A percentile compares a stretch with the other conserved stretches of the same genome.
phyloP scores from a whole-genome alignment of 1,284 basidiomycete genomes.

The Apiotrichum porosum region DNA sequence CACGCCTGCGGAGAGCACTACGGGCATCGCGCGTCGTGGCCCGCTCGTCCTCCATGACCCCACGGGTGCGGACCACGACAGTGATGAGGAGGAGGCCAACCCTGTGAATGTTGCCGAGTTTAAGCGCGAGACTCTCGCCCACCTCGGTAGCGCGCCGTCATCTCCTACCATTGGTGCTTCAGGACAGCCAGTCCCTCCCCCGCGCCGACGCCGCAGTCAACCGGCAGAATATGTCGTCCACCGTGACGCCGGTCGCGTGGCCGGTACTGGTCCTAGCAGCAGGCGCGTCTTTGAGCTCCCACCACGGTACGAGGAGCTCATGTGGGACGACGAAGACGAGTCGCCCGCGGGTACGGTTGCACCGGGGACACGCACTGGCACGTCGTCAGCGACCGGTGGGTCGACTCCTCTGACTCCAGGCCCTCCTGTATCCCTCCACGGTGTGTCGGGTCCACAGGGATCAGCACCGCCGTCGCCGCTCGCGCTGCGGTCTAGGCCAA shows the following conservation, averaged over 20 bases:
- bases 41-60: slow-evolving; percentile 30
- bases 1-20: background rate
- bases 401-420: too few relatives aligned
- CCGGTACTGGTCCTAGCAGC: background rate
- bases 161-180: background rate
- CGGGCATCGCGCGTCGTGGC: slow-evolving; percentile 6
- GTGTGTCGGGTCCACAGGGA: too few relatives aligned
- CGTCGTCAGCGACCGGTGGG: too few relatives aligned
- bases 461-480: too few relatives aligned
- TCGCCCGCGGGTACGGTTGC: too few relatives aligned
- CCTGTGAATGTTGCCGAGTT: slow-evolving; percentile 19
- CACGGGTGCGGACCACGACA: slow-evolving; percentile 1
- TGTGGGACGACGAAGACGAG: slow-evolving; percentile 29
- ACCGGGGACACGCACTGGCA: too few relatives aligned
- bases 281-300: slow-evolving; percentile 35
- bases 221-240: slow-evolving; percentile 37
- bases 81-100: slow-evolving; percentile 17
- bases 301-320: slow-evolving; percentile 43
- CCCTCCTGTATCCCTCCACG: too few relatives aligned
- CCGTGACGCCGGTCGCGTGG: slow-evolving; percentile 38
- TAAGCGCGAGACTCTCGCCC: slow-evolving; percentile 42
- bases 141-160: slow-evolving; percentile 2
- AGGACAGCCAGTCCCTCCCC: background rate
- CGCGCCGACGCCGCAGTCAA: slow-evolving; percentile 2
- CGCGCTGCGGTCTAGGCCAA: too few relatives aligned